phyloP scores from a whole-genome alignment of 352 stramenopile species.

The Saprolegnia diclina region DNA sequence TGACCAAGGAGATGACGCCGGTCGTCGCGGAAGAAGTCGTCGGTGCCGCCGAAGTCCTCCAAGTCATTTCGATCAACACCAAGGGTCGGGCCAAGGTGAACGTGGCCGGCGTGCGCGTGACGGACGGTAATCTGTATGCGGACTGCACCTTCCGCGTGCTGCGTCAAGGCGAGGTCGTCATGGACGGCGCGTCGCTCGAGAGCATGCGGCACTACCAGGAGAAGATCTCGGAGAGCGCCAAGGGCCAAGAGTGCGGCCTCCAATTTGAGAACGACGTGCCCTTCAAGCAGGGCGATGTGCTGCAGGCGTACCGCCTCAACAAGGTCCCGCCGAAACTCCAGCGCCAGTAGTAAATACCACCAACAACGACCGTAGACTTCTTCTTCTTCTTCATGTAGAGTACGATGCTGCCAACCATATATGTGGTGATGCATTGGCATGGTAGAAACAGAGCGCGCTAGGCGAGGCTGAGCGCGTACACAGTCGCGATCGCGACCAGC shows the following conservation, averaged over 20 bases:
- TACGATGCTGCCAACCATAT: too few relatives aligned
- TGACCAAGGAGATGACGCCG: constrained; percentile 59
- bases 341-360: not conserved
- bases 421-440: too few relatives aligned
- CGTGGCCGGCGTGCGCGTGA: constrained; percentile 94
- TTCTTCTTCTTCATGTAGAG: too few relatives aligned
- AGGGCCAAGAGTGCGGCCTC: constrained; percentile 98
- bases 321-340: constrained; percentile 22
- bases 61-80: constrained; percentile 80
- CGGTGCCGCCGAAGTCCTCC: constrained; percentile 69
- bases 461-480: constrained; percentile 23
- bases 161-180: constrained; percentile 88
- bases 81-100: constrained; percentile 85
- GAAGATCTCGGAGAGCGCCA: constrained; percentile 86
- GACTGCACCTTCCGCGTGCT: constrained; percentile 75
- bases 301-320: constrained; percentile 78
- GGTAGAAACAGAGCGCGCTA: not conserved
- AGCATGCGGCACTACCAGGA: constrained; percentile 90
- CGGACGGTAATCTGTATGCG: constrained; percentile 88
- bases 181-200: constrained; percentile 75
- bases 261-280: constrained; percentile 85
- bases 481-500: constrained; percentile 8
- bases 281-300: constrained; percentile 92
- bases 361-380: not conserved
- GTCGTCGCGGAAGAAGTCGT: constrained; percentile 60